These are phyloP conservation scores for Pseudogymnoascus sp. DNA, from an alignment of 2,329 filamentous ascomycete species.

Conservation along the genomic window DNA sequence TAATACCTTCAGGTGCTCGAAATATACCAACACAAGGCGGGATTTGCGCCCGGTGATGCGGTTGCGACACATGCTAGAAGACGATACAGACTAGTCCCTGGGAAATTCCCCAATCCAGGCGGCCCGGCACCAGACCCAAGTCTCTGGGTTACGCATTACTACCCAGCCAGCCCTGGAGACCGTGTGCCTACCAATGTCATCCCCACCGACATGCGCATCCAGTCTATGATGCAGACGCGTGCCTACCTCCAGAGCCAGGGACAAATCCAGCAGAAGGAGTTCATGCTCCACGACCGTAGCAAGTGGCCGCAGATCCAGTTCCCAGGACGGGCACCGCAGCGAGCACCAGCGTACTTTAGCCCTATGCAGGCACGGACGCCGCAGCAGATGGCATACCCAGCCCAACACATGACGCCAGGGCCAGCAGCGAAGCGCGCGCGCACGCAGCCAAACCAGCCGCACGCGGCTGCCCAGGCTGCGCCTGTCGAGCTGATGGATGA, in stretches of 20 bases:
- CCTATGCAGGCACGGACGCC: constrained; percentile 26
- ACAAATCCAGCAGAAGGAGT: constrained; percentile 81
- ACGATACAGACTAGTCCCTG: constrained; percentile 76
- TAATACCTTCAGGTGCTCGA: constrained; percentile 63
- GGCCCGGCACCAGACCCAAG: constrained; percentile 68
- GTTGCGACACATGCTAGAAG: constrained; percentile 70
- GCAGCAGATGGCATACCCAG: constrained; percentile 56
- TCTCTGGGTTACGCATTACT: constrained; percentile 89
- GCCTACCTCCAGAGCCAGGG: constrained; percentile 66
- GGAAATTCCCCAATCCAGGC: constrained; percentile 61
- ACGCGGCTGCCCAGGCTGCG: constrained; percentile 13
- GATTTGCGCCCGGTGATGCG: constrained; percentile 70
- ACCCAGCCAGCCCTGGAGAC: constrained; percentile 65
- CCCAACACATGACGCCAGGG: constrained; percentile 35
- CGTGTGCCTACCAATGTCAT: constrained; percentile 64
- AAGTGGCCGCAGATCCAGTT: constrained; percentile 85
- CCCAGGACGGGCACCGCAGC: constrained; percentile 42
- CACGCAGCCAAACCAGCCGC: constrained; percentile 18
- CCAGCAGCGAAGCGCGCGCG: constrained; percentile 49
- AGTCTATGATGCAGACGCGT: constrained; percentile 53
- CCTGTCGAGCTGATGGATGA: constrained; percentile 59
- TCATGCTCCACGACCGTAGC: constrained; percentile 82
- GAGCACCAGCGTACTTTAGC: constrained; percentile 22
- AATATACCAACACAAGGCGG: constrained; percentile 74
- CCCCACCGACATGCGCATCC: constrained; percentile 54